These are phyloP conservation scores for Astragalus membranaceus DNA, from an alignment of 306 rosid genomes.

Conservation along the genomic window DNA sequence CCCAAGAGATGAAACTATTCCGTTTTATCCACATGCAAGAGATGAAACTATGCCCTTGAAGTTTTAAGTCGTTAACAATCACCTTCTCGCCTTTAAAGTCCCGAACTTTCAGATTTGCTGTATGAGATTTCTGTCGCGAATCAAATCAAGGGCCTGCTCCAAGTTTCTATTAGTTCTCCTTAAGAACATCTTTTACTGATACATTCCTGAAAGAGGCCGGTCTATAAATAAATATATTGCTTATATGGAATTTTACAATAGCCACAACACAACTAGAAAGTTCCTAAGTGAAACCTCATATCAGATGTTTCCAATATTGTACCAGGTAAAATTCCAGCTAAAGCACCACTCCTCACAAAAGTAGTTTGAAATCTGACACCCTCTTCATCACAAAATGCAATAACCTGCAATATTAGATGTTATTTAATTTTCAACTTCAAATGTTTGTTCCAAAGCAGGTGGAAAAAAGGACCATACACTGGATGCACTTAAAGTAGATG, in stretches of 20 bases:
- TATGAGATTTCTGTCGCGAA: no score
- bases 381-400: conserved; percentile 95
- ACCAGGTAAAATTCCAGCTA: conserved; percentile 74
- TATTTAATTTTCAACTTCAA: background rate
- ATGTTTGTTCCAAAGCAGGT: background rate
- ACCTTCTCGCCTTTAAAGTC: no score
- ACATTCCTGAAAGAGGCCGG: conserved; percentile 51
- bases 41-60: no score
- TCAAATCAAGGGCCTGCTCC: no score
- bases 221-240: conserved; percentile 15
- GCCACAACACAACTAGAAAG: background rate
- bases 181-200: conserved; percentile 53
- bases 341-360: conserved; percentile 84
- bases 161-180: conserved; percentile 50
- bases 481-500: no score
- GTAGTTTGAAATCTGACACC: conserved; percentile 96
- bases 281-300: conserved; percentile 54
- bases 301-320: conserved; percentile 59
- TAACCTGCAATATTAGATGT: conserved; percentile 50
- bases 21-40: no score
- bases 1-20: no score
- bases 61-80: no score
- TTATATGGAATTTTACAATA: background rate
- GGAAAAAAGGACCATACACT: no score
- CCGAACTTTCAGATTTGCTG: no score